Base-by-base conservation (phyloP, 805 yeast genomes). In the Candida chauliodis region DNA sequence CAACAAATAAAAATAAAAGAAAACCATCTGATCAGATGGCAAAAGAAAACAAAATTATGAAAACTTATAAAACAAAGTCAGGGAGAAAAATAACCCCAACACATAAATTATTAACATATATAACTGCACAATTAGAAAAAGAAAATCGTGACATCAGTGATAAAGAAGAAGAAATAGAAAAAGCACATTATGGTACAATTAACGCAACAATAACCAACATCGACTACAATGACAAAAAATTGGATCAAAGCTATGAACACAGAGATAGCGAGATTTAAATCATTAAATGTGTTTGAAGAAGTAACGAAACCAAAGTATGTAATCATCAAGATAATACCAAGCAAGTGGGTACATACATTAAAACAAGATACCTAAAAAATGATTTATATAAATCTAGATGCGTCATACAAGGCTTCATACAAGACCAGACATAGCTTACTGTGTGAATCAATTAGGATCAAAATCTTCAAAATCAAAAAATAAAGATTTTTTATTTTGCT, bases 381-480 rank as follows among this genome's bases (percentile, higher is more conserved):
- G 23, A 8, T 9, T 8, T 9, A 7, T 21, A 21, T 21, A 21
- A 21, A 21, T 21, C 23, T 8, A 21, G 23, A 21, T 21, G 23
- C 9, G 23, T 21, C 9, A 21, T 21, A 21, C 23, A 21, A 21
- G 23, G 23, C 9, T 21, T 21, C n/a, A n/a, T 14, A 30, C 33
- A 16, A 30, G 33, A 30, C 33, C 33, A 16, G 33, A 30, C 11
- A 30, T 30, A 5, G n/a, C 22, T 2, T 30, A 5, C 13, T n/a
- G 23, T 16, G 33, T 30, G 5, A 30, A 30, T 17, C 5, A 9
- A 9, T 30, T n/a, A n/a, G n/a, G n/a, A n/a, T n/a, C 23, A 21
- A 8, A 21, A 21, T 21, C 7, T 21, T 21, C 9, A 9, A 21
- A 21, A 21, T 21, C 23, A 21, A 21, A 7, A n/a, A n/a, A n/a